Conservation (phyloP, 306 rosid genomes). For the Trifolium repens region DNA sequence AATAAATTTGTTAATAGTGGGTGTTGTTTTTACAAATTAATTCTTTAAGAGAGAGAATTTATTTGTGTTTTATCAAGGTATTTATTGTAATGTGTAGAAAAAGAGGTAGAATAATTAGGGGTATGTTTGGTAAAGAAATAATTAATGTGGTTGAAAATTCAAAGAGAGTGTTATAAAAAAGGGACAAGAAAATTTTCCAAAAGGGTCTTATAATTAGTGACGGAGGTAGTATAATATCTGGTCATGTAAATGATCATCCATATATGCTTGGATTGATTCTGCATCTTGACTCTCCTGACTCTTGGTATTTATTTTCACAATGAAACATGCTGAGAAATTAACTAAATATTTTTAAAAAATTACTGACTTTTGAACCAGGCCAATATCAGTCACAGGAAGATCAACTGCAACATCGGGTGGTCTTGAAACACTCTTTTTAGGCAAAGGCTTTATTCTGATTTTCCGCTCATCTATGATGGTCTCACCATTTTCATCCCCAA, state of each 20-base stretch:
- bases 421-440: constrained; percentile 65
- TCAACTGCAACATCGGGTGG: constrained; percentile 63
- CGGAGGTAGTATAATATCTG: background rate
- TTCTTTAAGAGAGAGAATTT: too few relatives aligned
- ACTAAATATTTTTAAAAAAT: constrained; percentile 24
- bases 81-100: too few relatives aligned
- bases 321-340: background rate
- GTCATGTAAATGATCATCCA: constrained; percentile 22
- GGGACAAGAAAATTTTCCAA: too few relatives aligned
- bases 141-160: too few relatives aligned
- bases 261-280: constrained; percentile 7
- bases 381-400: constrained; percentile 79
- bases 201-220: too few relatives aligned
- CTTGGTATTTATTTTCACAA: constrained; percentile 6
- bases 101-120: too few relatives aligned
- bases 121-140: too few relatives aligned
- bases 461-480: constrained; percentile 93
- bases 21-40: too few relatives aligned
- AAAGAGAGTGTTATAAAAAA: too few relatives aligned
- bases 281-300: background rate
- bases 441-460: constrained; percentile 95
- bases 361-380: constrained; percentile 78
- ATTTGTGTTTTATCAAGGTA: too few relatives aligned
- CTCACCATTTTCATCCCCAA: constrained; percentile 99
- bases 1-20: too few relatives aligned